Percentiles rank a stretch among this genome's conserved stretches.
Conservation (phyloP, 129 eudicot species). For the Pittosporum tobira region DNA sequence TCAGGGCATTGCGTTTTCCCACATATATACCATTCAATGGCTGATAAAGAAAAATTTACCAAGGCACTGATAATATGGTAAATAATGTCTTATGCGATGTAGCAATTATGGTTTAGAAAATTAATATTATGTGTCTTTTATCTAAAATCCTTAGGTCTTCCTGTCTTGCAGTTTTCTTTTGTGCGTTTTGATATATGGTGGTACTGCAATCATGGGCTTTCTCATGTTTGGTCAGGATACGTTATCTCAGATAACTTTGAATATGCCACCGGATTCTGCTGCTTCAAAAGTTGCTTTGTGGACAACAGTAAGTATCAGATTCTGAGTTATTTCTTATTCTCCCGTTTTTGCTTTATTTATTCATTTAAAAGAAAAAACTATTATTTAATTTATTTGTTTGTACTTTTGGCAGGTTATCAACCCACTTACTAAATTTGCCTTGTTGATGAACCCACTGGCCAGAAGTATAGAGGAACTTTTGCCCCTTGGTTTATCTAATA, state of each 20-base stretch:
- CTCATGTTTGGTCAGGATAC: conserved; percentile 86
- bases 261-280: conserved; percentile 52
- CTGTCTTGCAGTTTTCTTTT: conserved; percentile 49
- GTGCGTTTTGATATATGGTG: conserved; percentile 49
- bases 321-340: no score
- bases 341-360: no score
- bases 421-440: conserved; percentile 4
- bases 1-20: conserved; percentile 94
- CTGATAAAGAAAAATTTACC: conserved; percentile 66
- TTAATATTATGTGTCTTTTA: not conserved
- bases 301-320: conserved; percentile 65
- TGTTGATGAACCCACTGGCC: conserved; percentile 8
- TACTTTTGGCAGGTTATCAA: not conserved
- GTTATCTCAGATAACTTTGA: conserved; percentile 72
- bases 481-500: not conserved
- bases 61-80: conserved; percentile 59
- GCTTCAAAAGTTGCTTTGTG: conserved; percentile 75
- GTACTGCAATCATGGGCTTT: conserved; percentile 71
- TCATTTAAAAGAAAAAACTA: not conserved
- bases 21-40: conserved; percentile 91
- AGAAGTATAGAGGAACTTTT: conserved; percentile 9
- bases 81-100: not conserved
- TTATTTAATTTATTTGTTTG: not conserved
- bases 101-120: not conserved
- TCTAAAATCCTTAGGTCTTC: conserved; percentile 5